These are phyloP conservation scores for Mortierella sp. DNA, from an alignment of 371 early-diverging fungal species.

Conservation along the genomic window DNA sequence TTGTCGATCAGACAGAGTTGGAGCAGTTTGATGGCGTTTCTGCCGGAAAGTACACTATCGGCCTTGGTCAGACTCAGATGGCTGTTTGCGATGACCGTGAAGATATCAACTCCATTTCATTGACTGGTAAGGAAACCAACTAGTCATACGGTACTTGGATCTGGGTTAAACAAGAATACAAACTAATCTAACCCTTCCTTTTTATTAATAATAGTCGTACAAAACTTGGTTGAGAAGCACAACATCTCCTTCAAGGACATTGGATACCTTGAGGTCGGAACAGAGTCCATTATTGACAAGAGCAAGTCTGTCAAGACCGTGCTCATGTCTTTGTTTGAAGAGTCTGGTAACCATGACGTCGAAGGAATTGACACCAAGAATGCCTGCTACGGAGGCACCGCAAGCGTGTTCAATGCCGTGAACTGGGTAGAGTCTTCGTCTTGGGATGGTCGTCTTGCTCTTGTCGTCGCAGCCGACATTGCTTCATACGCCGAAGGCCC, in stretches of 20 bases:
- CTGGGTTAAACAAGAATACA: too few relatives aligned
- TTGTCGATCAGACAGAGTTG: conserved; percentile 88
- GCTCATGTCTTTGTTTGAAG: conserved; percentile 94
- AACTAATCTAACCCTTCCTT: too few relatives aligned
- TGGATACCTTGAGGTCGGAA: conserved; percentile 98
- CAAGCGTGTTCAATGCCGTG: conserved; percentile 95
- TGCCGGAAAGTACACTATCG: conserved; percentile 97
- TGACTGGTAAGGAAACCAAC: conserved; percentile 88
- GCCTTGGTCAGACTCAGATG: conserved; percentile 97
- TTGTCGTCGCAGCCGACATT: conserved; percentile 97
- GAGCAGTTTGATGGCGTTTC: conserved; percentile 95
- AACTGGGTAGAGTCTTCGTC: conserved; percentile 96
- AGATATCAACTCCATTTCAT: conserved; percentile 93
- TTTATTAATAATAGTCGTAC: conserved; percentile 86
- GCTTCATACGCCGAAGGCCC: conserved; percentile 95
- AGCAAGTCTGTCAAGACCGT: conserved; percentile 97
- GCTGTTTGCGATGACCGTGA: conserved; percentile 96
- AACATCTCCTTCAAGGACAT: conserved; percentile 86
- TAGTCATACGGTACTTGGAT: too few relatives aligned
- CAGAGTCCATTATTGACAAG: conserved; percentile 99
- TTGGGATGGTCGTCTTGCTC: conserved; percentile 93
- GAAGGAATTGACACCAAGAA: conserved; percentile 98
- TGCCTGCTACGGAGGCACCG: conserved; percentile 99
- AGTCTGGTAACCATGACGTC: conserved; percentile 92
- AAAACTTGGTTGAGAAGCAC: conserved; percentile 93